Percentiles rank a stretch among this genome's conserved stretches.
phyloP scores from a whole-genome alignment of 257 asterid genomes.

The Salvia miltiorrhiza region DNA sequence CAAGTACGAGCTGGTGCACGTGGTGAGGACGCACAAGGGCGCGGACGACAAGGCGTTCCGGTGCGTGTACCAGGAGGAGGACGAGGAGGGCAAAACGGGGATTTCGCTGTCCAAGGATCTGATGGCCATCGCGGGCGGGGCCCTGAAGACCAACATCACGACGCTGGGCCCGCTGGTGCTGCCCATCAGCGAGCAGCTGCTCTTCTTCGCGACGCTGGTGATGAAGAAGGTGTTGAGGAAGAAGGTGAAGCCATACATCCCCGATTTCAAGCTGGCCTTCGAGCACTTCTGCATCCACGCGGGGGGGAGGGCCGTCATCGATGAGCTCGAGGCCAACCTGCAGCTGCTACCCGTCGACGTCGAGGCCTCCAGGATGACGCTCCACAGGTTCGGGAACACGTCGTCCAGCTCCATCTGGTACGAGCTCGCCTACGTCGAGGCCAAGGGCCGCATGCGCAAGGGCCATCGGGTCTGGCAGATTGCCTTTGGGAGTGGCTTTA shows the following conservation, averaged over 20 bases:
- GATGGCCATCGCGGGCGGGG: conserved; percentile 64
- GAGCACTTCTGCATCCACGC: conserved; percentile 85
- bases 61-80: conserved; percentile 61
- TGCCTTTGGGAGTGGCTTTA: conserved; percentile 76
- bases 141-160: conserved; percentile 60
- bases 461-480: conserved; percentile 79
- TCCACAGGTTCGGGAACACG: conserved; percentile 72
- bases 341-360: conserved; percentile 53
- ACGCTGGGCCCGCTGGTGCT: conserved; percentile 63
- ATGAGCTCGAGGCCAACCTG: conserved; percentile 68
- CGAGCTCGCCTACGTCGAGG: conserved; percentile 66
- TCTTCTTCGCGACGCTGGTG: conserved; percentile 43
- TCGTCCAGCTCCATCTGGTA: conserved; percentile 86
- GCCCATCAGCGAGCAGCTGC: conserved; percentile 60
- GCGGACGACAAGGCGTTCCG: conserved; percentile 53
- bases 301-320: conserved; percentile 80
- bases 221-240: conserved; percentile 36
- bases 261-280: conserved; percentile 59
- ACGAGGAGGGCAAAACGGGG: conserved; percentile 46
- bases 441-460: conserved; percentile 51
- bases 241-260: conserved; percentile 51
- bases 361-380: conserved; percentile 74
- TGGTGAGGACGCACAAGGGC: conserved; percentile 62
- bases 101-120: conserved; percentile 59
- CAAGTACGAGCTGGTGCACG: conserved; percentile 51